Percentiles rank a stretch among this genome's conserved stretches.
These are phyloP conservation scores for Hirschfeldia incana DNA, from an alignment of 345 rosid species.

Conservation along the genomic window DNA sequence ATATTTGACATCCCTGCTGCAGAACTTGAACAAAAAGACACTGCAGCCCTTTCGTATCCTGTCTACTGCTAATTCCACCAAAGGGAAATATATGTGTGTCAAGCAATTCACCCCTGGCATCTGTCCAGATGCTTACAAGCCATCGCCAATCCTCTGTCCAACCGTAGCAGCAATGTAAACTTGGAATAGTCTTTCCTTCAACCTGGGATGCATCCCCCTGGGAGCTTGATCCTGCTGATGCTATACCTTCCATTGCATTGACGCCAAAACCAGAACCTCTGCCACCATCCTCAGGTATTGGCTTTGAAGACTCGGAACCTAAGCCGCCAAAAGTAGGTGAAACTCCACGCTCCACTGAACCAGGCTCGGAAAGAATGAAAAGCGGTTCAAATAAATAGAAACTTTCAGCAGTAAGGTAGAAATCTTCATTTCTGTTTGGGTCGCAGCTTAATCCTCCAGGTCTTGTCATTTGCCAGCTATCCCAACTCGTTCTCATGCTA, in stretches of 20 bases:
- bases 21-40: constrained; percentile 94
- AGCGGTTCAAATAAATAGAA: constrained; percentile 94
- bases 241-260: constrained; percentile 57
- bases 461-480: constrained; percentile 84
- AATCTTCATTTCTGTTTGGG: constrained; percentile 76
- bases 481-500: constrained; percentile 76
- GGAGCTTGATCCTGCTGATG: constrained; percentile 66
- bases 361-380: constrained; percentile 95
- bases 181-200: constrained; percentile 73
- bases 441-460: constrained; percentile 79
- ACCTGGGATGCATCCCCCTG: constrained; percentile 69
- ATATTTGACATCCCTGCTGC: constrained; percentile 98
- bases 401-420: constrained; percentile 57
- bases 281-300: constrained; percentile 57
- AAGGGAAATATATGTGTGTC: constrained; percentile 96
- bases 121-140: constrained; percentile 99
- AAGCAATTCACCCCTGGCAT: constrained; percentile 95
- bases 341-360: constrained; percentile 82
- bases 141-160: constrained; percentile 99
- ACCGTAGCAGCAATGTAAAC: constrained; percentile 97
- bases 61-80: constrained; percentile 98
- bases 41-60: constrained; percentile 98
- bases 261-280: constrained; percentile 60
- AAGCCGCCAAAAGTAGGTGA: constrained; percentile 56
- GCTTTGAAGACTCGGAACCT: constrained; percentile 56